Conservation (phyloP, 2,329 filamentous ascomycete genomes). For the Moelleriella libera region DNA sequence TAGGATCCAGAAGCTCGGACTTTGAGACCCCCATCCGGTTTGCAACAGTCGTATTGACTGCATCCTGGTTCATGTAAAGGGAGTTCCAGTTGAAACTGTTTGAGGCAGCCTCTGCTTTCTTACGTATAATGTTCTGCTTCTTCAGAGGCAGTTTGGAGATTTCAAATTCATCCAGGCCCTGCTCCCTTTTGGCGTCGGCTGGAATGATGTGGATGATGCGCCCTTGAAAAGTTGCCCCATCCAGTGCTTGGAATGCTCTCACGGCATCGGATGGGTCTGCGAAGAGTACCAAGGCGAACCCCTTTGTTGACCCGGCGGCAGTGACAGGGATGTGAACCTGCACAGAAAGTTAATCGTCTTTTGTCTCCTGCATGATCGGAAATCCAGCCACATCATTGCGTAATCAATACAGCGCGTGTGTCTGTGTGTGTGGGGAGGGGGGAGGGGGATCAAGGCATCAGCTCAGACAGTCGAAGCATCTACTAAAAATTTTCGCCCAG, state of each 20-base stretch:
- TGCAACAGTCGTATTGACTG: slow-evolving; percentile 81
- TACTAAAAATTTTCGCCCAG: slow-evolving; percentile 99
- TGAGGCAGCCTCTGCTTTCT: slow-evolving; percentile 65
- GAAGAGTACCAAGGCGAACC: slow-evolving; percentile 80
- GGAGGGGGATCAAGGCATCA: slow-evolving; percentile 12
- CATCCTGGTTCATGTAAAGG: slow-evolving; percentile 97
- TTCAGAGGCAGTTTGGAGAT: slow-evolving; percentile 87
- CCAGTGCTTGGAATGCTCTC: slow-evolving; percentile 63
- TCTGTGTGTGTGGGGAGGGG: neutral
- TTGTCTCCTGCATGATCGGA: neutral
- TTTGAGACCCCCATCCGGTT: slow-evolving; percentile 80
- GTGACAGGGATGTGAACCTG: slow-evolving; percentile 81
- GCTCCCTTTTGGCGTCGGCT: slow-evolving; percentile 66
- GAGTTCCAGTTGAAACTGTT: slow-evolving; percentile 94
- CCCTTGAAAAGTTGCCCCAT: slow-evolving; percentile 83
- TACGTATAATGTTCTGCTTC: slow-evolving; percentile 82
- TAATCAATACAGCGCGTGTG: neutral
- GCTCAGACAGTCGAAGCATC: slow-evolving; percentile 88
- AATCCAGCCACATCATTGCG: neutral
- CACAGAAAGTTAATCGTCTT: slow-evolving; percentile 14
- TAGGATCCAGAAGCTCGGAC: slow-evolving; percentile 86
- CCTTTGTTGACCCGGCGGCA: slow-evolving; percentile 63
- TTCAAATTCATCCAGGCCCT: slow-evolving; percentile 73
- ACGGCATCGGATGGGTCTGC: slow-evolving; percentile 57
- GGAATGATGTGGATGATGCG: slow-evolving; percentile 84